Percentiles rank a stretch among this genome's conserved stretches.
Evolutionary conservation across 345 rosid species (phyloP).

Genomic region (Rhodomyrtus tomentosa): DNA sequence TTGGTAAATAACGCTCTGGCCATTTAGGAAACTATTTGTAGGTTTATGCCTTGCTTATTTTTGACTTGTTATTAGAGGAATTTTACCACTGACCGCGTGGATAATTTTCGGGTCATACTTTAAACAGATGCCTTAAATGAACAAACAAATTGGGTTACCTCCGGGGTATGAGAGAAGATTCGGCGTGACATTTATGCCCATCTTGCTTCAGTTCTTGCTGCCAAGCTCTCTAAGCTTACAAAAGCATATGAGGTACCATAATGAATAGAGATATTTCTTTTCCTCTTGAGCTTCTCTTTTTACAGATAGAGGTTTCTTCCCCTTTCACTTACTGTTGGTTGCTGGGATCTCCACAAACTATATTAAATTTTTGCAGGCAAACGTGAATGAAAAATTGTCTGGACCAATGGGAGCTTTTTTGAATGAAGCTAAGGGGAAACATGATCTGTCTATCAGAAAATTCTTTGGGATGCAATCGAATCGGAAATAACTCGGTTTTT

Average conservation of each 20-base stretch:
- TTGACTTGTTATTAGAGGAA: neutral
- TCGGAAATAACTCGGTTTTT: slow-evolving; percentile 59
- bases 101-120: neutral
- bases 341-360: neutral
- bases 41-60: neutral
- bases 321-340: neutral
- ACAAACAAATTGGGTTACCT: slow-evolving; percentile 85
- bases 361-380: slow-evolving; percentile 32
- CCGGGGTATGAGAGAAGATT: slow-evolving; percentile 67
- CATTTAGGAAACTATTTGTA: neutral
- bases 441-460: slow-evolving; percentile 81
- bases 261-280: neutral
- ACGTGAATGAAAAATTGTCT: slow-evolving; percentile 51
- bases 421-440: slow-evolving; percentile 64
- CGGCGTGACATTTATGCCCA: slow-evolving; percentile 74
- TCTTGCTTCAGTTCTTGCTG: slow-evolving; percentile 59
- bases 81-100: neutral
- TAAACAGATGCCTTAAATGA: slow-evolving; percentile 68
- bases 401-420: slow-evolving; percentile 91
- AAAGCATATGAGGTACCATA: slow-evolving; percentile 57
- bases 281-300: neutral
- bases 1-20: neutral
- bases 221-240: slow-evolving; percentile 68
- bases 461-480: slow-evolving; percentile 48
- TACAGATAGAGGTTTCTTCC: neutral